Conservation (phyloP, 345 rosid genomes). For the Eucalyptus lansdowneana region DNA sequence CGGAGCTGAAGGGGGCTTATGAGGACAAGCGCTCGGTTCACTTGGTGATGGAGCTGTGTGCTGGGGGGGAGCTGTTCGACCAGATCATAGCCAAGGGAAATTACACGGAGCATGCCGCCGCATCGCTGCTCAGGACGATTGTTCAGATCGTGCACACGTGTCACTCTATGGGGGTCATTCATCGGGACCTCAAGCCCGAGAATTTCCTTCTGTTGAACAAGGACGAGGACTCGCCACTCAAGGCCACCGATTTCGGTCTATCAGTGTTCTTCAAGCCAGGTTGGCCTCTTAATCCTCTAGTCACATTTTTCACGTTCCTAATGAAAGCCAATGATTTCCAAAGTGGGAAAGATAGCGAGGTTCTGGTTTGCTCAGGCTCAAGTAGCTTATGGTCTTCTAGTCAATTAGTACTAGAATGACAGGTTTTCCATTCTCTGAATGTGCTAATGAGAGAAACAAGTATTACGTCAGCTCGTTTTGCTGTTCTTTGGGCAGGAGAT, state of each 20-base stretch:
- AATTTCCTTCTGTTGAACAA: conserved; percentile 53
- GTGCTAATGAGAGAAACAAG: not conserved
- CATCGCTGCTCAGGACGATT: conserved; percentile 40
- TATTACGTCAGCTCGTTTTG: not conserved
- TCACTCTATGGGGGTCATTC: conserved; percentile 67
- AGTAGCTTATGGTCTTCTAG: not conserved
- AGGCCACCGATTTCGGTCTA: conserved; percentile 63
- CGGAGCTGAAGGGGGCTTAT: conserved; percentile 61
- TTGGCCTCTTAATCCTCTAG: not conserved
- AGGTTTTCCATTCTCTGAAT: not conserved
- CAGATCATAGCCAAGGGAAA: conserved; percentile 57
- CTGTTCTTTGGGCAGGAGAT: conserved; percentile 29
- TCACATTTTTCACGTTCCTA: not conserved
- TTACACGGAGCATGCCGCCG: conserved; percentile 60
- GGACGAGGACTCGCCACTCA: conserved; percentile 55
- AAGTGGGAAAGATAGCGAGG: not conserved
- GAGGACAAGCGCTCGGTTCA: conserved; percentile 66
- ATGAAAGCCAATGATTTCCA: not conserved
- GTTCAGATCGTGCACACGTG: conserved; percentile 55
- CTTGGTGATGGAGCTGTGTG: conserved; percentile 76
- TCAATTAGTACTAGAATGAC: not conserved
- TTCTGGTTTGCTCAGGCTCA: not conserved
- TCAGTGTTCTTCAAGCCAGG: conserved; percentile 71
- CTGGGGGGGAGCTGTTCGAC: conserved; percentile 69
- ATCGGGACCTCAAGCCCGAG: conserved; percentile 68